Percentiles rank a stretch among this genome's conserved stretches.
phyloP scores from a whole-genome alignment of 306 rosid genomes.

The Rosa rugosa region DNA sequence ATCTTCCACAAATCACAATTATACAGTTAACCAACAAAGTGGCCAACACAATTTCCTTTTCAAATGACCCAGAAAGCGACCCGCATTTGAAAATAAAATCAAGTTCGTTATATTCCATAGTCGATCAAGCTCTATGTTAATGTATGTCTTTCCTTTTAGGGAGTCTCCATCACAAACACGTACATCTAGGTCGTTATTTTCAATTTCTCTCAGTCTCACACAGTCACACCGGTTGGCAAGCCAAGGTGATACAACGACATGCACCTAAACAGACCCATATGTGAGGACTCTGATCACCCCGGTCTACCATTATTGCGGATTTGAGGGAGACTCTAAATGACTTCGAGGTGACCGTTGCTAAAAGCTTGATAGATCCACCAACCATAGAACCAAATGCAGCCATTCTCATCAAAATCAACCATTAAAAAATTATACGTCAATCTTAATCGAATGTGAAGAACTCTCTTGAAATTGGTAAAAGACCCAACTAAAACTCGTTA shows the following conservation, averaged over 20 bases:
- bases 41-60: not conserved
- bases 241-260: not conserved
- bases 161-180: not conserved
- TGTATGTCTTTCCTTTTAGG: no score
- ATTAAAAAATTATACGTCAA: no score
- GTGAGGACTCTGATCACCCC: no score
- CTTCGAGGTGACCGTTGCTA: no score
- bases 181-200: not conserved
- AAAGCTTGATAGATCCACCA: no score
- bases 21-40: slow-evolving; percentile 13
- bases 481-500: no score
- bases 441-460: no score
- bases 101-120: not conserved
- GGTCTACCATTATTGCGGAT: no score
- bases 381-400: not conserved
- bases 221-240: not conserved
- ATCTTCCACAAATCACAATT: not conserved
- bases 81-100: not conserved
- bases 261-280: not conserved
- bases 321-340: no score
- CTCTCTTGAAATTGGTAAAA: no score
- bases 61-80: not conserved
- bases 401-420: not conserved
- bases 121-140: not conserved
- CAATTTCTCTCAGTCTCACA: not conserved